Evolutionary conservation across 2,329 filamentous ascomycete species (phyloP), one percentile per base, ranked within the genome.

Genomic region (Cercospora zeina): DNA sequence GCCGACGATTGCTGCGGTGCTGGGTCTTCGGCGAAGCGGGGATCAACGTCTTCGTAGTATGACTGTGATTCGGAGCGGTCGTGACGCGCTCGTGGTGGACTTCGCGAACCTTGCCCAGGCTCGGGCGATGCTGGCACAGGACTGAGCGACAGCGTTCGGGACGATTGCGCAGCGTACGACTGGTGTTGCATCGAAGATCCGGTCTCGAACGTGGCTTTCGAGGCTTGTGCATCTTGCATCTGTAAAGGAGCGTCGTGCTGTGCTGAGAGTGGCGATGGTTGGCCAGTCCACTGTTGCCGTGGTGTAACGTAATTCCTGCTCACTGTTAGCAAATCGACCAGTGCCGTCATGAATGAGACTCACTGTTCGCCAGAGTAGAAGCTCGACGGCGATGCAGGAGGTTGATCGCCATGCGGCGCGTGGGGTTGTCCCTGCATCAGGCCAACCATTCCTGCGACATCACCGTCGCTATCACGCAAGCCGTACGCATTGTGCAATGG

Each of bases 1-100:
- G 30, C 47, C 14, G 58, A 21, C 13, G 36, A 8, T 14, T 19
- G 45, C 51, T 30, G 55, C n/a, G 61, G 50, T 27, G 58, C 61
- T 30, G 68, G 62, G 27, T 78, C 77, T 61, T 85, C 83, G 34
- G 87, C 89, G 72, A 97, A 97, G 61, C 87, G 89, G 49, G 93
- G 92, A 68, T 96, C 92, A 11, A 96, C 86, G 74, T 97, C 93
- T 81, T 97, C 95, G 73, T 96, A 96, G 77, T 97, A 97, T 65
- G 83, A 78, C 47, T 80, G 75, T 16, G 82, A 81, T 54, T 69
- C 75, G 24, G 70, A 70, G 37, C 76, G 74, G 6, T 67, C 65
- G 30, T 74, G 73, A 53, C 67, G 37, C 13, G 21, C 30, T 2
- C 34, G 39, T 5, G 42, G 42, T 54, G 51, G 33, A 42, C 53